Conservation (phyloP, 306 rosid species). For the Trifolium fragiferum region DNA sequence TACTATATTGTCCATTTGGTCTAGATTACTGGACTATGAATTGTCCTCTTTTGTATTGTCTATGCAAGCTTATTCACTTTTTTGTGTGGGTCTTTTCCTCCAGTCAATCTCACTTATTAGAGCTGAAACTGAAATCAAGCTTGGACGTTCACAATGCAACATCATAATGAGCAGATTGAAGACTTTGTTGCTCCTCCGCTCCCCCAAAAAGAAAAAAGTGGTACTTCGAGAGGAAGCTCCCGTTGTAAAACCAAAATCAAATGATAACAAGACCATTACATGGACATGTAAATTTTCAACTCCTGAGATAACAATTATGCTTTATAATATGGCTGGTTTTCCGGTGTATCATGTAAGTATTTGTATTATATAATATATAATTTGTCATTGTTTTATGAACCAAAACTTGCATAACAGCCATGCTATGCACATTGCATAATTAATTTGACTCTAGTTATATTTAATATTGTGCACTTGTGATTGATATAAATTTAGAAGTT, state of each 20-base stretch:
- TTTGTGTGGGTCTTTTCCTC: constrained; percentile 30
- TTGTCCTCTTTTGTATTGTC: constrained; percentile 19
- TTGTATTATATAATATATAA: neutral
- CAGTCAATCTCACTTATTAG: constrained; percentile 68
- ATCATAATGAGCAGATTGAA: constrained; percentile 70
- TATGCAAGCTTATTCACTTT: constrained; percentile 30
- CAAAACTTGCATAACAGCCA: neutral
- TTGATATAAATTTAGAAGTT: neutral
- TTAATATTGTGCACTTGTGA: neutral
- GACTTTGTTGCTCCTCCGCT: constrained; percentile 74
- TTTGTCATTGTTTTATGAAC: constrained; percentile 36
- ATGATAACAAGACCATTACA: constrained; percentile 60
- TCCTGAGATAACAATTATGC: constrained; percentile 74
- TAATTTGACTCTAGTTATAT: neutral
- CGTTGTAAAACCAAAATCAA: constrained; percentile 59
- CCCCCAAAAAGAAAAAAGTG: constrained; percentile 71
- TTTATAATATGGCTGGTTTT: constrained; percentile 62
- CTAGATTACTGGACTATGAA: neutral
- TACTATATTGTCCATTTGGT: constrained; percentile 18
- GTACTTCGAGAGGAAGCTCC: constrained; percentile 72
- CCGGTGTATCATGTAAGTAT: constrained; percentile 80
- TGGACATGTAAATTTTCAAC: constrained; percentile 87
- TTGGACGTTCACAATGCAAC: constrained; percentile 79
- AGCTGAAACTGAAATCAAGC: constrained; percentile 84
- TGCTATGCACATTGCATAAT: constrained; percentile 1